phyloP scores from a whole-genome alignment of 768 basidiomycete species.

The Hebeloma cylindrosporum region DNA sequence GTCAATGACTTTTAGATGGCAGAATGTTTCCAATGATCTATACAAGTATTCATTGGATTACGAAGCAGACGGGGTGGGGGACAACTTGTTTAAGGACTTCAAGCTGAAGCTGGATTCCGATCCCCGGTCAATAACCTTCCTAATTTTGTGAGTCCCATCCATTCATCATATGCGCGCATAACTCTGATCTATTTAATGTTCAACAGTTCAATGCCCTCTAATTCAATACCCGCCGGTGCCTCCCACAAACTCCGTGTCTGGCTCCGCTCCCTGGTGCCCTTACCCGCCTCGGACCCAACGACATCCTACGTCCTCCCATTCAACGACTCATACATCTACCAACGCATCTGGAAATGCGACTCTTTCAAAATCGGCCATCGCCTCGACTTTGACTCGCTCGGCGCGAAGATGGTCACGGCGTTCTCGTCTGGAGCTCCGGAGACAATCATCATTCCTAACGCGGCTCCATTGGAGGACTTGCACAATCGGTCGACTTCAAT shows the following conservation, averaged over 20 bases:
- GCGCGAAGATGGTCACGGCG: slow-evolving; percentile 52
- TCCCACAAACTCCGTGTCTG: slow-evolving; percentile 66
- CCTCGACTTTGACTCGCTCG: slow-evolving; percentile 54
- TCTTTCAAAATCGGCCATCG: slow-evolving; percentile 57
- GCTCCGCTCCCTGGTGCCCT: slow-evolving; percentile 49
- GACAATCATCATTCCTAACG: slow-evolving; percentile 30
- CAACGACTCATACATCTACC: slow-evolving; percentile 55
- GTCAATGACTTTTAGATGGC: slow-evolving; percentile 45
- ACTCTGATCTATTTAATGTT: slow-evolving; percentile 5
- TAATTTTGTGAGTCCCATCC: slow-evolving; percentile 53
- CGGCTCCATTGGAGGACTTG: slow-evolving; percentile 15
- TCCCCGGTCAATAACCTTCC: slow-evolving; percentile 51
- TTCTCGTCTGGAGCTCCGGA: slow-evolving; percentile 39
- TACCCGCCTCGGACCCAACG: slow-evolving; percentile 28
- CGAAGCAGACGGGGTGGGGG: slow-evolving; percentile 62
- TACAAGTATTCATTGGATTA: slow-evolving; percentile 64
- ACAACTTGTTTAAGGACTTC: slow-evolving; percentile 51
- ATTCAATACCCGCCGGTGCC: slow-evolving; percentile 54
- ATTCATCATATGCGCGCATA: background rate
- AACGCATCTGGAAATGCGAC: slow-evolving; percentile 67
- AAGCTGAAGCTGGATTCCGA: slow-evolving; percentile 54
- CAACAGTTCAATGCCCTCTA: slow-evolving; percentile 52
- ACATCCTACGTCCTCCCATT: slow-evolving; percentile 37
- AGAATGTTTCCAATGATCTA: slow-evolving; percentile 37
- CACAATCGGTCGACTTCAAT: slow-evolving; percentile 15